Base-by-base conservation (phyloP, 306 rosid genomes). In the Macrotyloma uniflorum region DNA sequence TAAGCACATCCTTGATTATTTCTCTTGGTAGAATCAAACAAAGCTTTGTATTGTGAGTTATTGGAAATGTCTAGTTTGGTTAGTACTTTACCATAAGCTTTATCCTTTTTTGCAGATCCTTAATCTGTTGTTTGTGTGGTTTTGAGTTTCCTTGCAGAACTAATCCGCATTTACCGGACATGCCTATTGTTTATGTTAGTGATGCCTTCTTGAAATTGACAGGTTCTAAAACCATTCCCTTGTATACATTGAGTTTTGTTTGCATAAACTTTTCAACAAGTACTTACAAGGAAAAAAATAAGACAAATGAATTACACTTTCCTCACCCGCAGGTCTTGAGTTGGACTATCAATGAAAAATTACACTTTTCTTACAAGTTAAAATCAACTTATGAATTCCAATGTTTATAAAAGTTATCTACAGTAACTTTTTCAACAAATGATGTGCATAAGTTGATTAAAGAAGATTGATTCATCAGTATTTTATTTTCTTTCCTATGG, bases 21-120 rank as follows among this genome's bases (percentile, higher is more conserved):
- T 93, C 98, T 82, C 98, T 95, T 91, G 93, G 95, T 93, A 95
- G 99, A 95, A 95, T 95, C 93, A 93, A 93, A 88, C 97, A 95
- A 86, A 95, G 99, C 91, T 95, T 95, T 91, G 98, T 95, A 91
- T 91, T 95, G 99, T 95, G 99, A 95, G 99, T 95, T 91, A 19
- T 86, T 94, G 81, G 78, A 78, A 77, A 85, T 83, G 83, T 85
- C 86, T 88, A 85, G 83, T 75, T 85, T 82, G 70, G 70, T 77
- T 82, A 55, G 76, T 84, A 62, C 81, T 85, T 85, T 73, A 55
- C 55, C 47, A 9, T 50, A 59, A 28, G 73, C 57, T 83, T 53
- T 54, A 36, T 33, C 69, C 72, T 30, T 81, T n/a, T 67, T 47
- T 58, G 47, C 75, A 64, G 84, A 81, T 53, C 57, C 70, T 85